A percentile compares a stretch with the other conserved stretches of the same genome.
Conservation (phyloP, 1,139 yeast species). For the Taiozyma sp. region DNA sequence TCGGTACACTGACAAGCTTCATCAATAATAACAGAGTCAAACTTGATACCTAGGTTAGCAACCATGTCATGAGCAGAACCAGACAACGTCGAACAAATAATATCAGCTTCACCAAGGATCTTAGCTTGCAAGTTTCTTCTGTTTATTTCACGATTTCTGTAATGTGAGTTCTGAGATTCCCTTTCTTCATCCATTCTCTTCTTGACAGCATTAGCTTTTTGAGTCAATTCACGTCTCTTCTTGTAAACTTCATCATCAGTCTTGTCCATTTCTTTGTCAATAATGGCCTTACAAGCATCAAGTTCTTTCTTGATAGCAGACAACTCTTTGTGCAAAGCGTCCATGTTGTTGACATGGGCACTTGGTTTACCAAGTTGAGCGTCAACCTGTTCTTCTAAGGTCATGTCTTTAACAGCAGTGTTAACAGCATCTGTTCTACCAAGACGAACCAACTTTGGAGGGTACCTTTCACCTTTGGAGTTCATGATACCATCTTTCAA, state of each 20-base stretch:
- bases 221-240: slow-evolving; percentile 43
- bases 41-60: slow-evolving; percentile 65
- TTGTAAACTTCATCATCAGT: slow-evolving; percentile 11
- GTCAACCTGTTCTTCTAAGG: slow-evolving; percentile 85
- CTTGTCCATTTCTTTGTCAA: slow-evolving; percentile 22
- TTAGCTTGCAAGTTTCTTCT: slow-evolving; percentile 69
- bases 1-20: slow-evolving; percentile 99
- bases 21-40: slow-evolving; percentile 93
- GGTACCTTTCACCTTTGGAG: slow-evolving; percentile 48
- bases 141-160: slow-evolving; percentile 74
- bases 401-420: slow-evolving; percentile 72
- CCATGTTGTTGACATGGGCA: slow-evolving; percentile 28
- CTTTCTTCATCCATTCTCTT: slow-evolving; percentile 73
- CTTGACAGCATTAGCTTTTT: slow-evolving; percentile 62
- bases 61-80: slow-evolving; percentile 93
- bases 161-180: slow-evolving; percentile 61
- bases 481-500: slow-evolving; percentile 66
- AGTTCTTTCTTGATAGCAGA: slow-evolving; percentile 34
- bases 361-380: slow-evolving; percentile 45
- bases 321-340: slow-evolving; percentile 28
- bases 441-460: slow-evolving; percentile 77
- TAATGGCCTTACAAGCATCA: slow-evolving; percentile 39
- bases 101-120: slow-evolving; percentile 71
- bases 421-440: slow-evolving; percentile 91
- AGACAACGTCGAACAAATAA: slow-evolving; percentile 88